Conservation (phyloP, 805 yeast genomes). For the Alloascoidea hylecoeti region DNA sequence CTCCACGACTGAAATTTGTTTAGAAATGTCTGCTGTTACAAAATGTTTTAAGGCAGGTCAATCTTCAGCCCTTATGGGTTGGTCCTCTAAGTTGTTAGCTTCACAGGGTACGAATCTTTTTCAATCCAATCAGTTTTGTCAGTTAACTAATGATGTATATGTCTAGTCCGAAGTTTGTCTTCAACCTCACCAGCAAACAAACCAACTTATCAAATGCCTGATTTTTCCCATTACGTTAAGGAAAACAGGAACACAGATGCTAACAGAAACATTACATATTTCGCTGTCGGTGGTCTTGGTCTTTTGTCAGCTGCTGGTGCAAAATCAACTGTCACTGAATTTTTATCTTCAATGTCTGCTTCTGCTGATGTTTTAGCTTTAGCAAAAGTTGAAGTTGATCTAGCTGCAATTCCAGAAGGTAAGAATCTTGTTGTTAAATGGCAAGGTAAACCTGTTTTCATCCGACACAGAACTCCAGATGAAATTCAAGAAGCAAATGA, state of each 20-base stretch:
- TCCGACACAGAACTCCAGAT: conserved; percentile 91
- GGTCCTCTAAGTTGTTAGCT: too few relatives aligned
- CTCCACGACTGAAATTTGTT: too few relatives aligned
- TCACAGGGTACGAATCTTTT: too few relatives aligned
- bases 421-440: conserved; percentile 97
- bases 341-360: conserved; percentile 88
- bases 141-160: too few relatives aligned
- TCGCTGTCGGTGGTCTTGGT: conserved; percentile 96
- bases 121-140: too few relatives aligned
- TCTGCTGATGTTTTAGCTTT: conserved; percentile 97
- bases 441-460: conserved; percentile 99
- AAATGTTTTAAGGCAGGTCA: too few relatives aligned
- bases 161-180: neutral
- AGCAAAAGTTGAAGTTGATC: conserved; percentile 98
- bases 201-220: conserved; percentile 83
- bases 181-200: conserved; percentile 18
- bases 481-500: conserved; percentile 92
- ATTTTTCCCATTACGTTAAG: conserved; percentile 70
- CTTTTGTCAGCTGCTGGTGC: conserved; percentile 87
- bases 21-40: too few relatives aligned
- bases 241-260: conserved; percentile 56
- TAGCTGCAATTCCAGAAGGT: conserved; percentile 90
- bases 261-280: conserved; percentile 81
- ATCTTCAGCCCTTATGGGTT: too few relatives aligned
- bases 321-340: conserved; percentile 85